Evolutionary conservation across 495 filamentous ascomycete genomes (phyloP), one percentile per base, ranked within the genome.

Genomic region (Penicillium arizonense): DNA sequence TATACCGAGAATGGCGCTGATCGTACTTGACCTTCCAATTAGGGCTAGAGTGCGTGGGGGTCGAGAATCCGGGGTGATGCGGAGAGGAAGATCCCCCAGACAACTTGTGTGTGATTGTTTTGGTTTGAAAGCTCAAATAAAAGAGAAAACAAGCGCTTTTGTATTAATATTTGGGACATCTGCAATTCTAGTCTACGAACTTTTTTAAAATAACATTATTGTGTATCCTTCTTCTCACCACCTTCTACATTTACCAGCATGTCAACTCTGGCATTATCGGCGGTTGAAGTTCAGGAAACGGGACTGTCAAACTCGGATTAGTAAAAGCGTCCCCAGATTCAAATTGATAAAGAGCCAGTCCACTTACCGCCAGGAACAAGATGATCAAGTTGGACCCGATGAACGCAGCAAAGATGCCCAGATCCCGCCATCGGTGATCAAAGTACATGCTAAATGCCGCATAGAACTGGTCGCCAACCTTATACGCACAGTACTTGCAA

Each of bases 401-500:
- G 60, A 87, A 95, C 10, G 82, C 84, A 16, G 79, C 44, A 49
- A 88, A 85, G 47, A 94, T 92, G 3, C 89, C 90, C 55, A 91
- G 53, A 59, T 95, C 90, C 35, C 90, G 75, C 89, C 90, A 94
- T 11, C 90, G 67, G 47, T 87, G 65, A 28, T 78, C 74, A 51
- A 84, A 95, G 12, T 58, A 68, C 63, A 91, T 80, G 0, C 77
- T 77, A 12, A 94, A 74, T 0, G 79, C 73, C 38, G 73, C 59
- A 48, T 88, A 94, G 57, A 92, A 94, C 66, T 94, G 76, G 55
- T 94, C 86, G 35, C 90, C 89, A 39, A 87, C 72, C 39, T 77
- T 84, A 64, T 81, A 92, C 16, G 88, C 87, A 59, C 90, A 95
- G 63, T 91, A 93, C 52, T 86, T 64, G 65, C 90, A 95, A 4